A percentile compares a stretch with the other conserved stretches of the same genome.
Conservation (phyloP, 169 alveolate species). For the Plasmodium sp. region DNA sequence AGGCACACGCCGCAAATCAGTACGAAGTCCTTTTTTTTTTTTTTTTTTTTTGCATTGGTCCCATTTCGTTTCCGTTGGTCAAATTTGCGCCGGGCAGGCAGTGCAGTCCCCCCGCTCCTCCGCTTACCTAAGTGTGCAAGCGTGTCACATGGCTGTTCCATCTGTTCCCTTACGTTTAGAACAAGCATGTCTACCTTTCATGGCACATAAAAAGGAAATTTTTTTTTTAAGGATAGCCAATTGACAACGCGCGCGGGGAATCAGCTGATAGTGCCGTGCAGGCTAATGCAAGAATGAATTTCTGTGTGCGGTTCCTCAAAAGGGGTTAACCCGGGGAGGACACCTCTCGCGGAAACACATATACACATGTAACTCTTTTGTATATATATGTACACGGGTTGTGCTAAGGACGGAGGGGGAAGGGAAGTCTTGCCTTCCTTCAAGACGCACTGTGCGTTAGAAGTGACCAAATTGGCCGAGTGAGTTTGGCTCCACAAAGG, state of each 20-base stretch:
- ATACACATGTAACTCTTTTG: not conserved
- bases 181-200: not conserved
- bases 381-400: not conserved
- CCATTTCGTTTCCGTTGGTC: not conserved
- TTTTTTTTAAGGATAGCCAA: not conserved
- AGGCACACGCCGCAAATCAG: not conserved
- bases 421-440: not conserved
- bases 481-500: not conserved
- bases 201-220: not conserved
- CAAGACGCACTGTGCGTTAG: not conserved
- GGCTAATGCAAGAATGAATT: slow-evolving; percentile 25
- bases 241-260: not conserved
- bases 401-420: not conserved
- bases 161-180: not conserved
- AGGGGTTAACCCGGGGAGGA: not conserved
- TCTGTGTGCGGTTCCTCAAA: slow-evolving; percentile 31
- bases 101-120: not conserved
- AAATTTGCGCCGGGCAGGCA: not conserved
- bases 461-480: not conserved
- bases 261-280: slow-evolving; percentile 27
- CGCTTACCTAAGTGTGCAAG: not conserved
- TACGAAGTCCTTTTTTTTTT: not conserved
- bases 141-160: not conserved
- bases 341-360: not conserved
- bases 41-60: not conserved